Conservation (phyloP, 352 stramenopile genomes). For the Pythium myriotylum region DNA sequence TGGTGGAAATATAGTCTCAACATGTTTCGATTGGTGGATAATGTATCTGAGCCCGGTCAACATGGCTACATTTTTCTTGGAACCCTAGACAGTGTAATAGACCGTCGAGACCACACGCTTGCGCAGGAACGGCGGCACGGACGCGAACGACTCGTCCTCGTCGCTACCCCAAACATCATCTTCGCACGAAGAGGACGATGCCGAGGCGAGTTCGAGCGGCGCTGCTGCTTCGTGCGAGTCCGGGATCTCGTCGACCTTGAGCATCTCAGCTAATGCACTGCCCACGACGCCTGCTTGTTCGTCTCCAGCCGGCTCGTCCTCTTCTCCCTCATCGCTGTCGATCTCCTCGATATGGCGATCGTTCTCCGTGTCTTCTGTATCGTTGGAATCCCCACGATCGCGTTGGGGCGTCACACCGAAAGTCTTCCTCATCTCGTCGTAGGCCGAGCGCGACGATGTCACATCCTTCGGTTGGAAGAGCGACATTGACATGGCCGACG, state of each 20-base stretch:
- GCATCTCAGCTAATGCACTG: not conserved
- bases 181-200: conserved; percentile 1
- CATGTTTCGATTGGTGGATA: conserved; percentile 10
- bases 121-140: conserved; percentile 19
- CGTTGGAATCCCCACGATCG: conserved; percentile 29
- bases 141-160: conserved; percentile 12
- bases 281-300: conserved; percentile 1
- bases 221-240: not conserved
- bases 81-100: conserved; percentile 13
- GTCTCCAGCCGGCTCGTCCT: conserved; percentile 9
- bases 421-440: conserved; percentile 2
- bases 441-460: not conserved
- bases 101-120: conserved; percentile 16
- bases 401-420: conserved; percentile 11
- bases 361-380: conserved; percentile 35
- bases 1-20: not conserved
- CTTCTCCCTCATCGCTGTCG: conserved; percentile 5
- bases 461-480: not conserved
- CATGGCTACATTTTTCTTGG: conserved; percentile 11
- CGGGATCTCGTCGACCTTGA: conserved; percentile 1
- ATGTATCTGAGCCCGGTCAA: not conserved
- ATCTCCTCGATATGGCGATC: conserved; percentile 28
- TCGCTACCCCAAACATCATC: conserved; percentile 9
- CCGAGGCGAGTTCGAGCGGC: not conserved
- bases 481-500: conserved; percentile 10